phyloP scores from a whole-genome alignment of 2,329 filamentous ascomycete species.

The Tolypocladium album region DNA sequence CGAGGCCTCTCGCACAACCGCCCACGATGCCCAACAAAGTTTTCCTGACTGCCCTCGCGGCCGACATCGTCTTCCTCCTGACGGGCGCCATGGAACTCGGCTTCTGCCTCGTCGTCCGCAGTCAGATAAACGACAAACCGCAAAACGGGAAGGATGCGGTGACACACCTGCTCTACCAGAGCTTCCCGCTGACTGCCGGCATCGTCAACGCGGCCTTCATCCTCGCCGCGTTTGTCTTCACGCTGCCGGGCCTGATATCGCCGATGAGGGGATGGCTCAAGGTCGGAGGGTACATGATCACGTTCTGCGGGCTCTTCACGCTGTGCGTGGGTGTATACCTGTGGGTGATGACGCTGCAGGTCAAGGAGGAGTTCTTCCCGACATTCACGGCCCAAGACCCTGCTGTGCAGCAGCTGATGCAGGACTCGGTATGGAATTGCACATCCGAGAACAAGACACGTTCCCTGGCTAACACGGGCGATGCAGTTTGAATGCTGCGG shows the following conservation, averaged over 20 bases:
- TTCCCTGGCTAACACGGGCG: neutral
- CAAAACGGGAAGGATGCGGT: conserved; percentile 36
- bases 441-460: neutral
- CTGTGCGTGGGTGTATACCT: conserved; percentile 55
- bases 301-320: conserved; percentile 52
- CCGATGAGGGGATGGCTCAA: conserved; percentile 61
- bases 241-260: conserved; percentile 61
- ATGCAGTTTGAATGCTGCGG: conserved; percentile 69
- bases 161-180: conserved; percentile 39
- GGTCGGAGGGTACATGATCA: conserved; percentile 52
- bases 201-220: conserved; percentile 64
- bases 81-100: conserved; percentile 44
- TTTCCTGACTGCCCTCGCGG: conserved; percentile 34
- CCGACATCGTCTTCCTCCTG: conserved; percentile 39
- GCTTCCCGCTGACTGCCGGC: conserved; percentile 51
- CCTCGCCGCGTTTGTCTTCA: conserved; percentile 58
- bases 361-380: conserved; percentile 48
- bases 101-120: conserved; percentile 42
- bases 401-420: conserved; percentile 55
- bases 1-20: neutral
- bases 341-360: conserved; percentile 64
- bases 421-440: conserved; percentile 47
- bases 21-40: conserved; percentile 43
- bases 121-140: conserved; percentile 30
- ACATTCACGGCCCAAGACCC: conserved; percentile 51